phyloP scores from a whole-genome alignment of 352 stramenopile genomes.

The Globisporangium orthogonon region DNA sequence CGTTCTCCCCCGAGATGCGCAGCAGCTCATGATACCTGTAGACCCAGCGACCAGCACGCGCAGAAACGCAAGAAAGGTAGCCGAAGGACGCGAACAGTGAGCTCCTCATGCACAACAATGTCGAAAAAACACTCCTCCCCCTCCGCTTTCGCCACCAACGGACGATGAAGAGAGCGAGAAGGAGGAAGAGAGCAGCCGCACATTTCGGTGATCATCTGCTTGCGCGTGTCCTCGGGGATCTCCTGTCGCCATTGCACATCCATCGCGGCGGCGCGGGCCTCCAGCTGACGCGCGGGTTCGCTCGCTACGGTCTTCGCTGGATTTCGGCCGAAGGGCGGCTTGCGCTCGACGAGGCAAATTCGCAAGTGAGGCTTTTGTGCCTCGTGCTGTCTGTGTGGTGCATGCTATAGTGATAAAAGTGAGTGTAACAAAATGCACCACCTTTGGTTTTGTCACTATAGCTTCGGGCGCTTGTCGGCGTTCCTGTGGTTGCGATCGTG shows the following conservation, averaged over 20 bases:
- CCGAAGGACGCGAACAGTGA: background rate
- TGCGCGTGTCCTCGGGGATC: slow-evolving; percentile 76
- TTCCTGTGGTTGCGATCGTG: too few relatives aligned
- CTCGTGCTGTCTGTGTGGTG: too few relatives aligned
- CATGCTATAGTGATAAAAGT: background rate
- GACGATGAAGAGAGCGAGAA: background rate
- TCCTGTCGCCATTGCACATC: slow-evolving; percentile 69
- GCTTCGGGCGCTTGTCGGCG: too few relatives aligned
- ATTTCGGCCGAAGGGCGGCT: background rate
- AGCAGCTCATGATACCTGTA: slow-evolving; percentile 78
- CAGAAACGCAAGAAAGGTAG: background rate
- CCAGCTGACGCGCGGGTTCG: background rate
- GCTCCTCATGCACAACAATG: too few relatives aligned
- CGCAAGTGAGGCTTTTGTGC: slow-evolving; percentile 4
- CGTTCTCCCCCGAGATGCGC: slow-evolving; percentile 72
- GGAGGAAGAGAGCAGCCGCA: slow-evolving; percentile 21
- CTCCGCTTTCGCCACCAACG: background rate
- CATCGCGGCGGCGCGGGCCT: slow-evolving; percentile 15
- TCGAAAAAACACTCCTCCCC: background rate
- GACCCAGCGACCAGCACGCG: background rate
- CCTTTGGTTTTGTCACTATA: background rate
- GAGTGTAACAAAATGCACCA: background rate
- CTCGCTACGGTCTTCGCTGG: background rate
- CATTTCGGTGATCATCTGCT: slow-evolving; percentile 87
- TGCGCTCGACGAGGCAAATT: slow-evolving; percentile 7